These are phyloP conservation scores for Vaucheria bursata DNA, from an alignment of 352 stramenopile species.

Conservation along the genomic window DNA sequence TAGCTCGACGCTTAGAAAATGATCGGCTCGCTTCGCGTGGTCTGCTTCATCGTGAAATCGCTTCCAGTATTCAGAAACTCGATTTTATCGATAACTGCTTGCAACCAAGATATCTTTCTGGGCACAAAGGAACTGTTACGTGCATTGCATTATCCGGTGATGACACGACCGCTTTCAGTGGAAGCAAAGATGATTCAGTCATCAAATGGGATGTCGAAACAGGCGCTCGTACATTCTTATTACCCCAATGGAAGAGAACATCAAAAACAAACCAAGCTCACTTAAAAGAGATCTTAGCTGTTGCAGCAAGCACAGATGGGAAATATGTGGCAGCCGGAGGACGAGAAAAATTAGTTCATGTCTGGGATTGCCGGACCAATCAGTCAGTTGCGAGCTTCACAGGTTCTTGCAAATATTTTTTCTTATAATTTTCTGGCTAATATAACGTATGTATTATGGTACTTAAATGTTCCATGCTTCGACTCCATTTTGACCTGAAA, in stretches of 20 bases:
- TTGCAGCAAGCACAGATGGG: constrained; percentile 76
- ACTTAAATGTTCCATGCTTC: too few species aligned
- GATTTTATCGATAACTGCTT: neutral
- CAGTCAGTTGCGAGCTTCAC: constrained; percentile 72
- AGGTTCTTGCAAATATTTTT: too few species aligned
- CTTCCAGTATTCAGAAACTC: neutral
- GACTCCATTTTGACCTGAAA: too few species aligned
- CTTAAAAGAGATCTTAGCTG: constrained; percentile 70
- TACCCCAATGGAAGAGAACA: constrained; percentile 47
- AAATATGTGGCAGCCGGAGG: constrained; percentile 79
- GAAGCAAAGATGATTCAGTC: constrained; percentile 80
- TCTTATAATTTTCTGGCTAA: too few species aligned
- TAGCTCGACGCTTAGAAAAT: constrained; percentile 11
- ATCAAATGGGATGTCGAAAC: constrained; percentile 69
- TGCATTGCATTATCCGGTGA: constrained; percentile 73
- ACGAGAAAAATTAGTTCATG: constrained; percentile 70
- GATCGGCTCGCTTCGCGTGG: constrained; percentile 10
- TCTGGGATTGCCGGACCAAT: constrained; percentile 58
- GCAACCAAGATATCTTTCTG: constrained; percentile 19
- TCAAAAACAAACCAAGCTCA: constrained; percentile 31
- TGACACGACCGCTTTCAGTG: constrained; percentile 75
- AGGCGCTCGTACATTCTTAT: constrained; percentile 54
- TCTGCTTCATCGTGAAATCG: constrained; percentile 8
- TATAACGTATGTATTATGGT: too few species aligned
- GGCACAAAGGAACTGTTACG: constrained; percentile 66